Conservation (phyloP, 805 yeast genomes). For the Suhomyces canberraensis region DNA sequence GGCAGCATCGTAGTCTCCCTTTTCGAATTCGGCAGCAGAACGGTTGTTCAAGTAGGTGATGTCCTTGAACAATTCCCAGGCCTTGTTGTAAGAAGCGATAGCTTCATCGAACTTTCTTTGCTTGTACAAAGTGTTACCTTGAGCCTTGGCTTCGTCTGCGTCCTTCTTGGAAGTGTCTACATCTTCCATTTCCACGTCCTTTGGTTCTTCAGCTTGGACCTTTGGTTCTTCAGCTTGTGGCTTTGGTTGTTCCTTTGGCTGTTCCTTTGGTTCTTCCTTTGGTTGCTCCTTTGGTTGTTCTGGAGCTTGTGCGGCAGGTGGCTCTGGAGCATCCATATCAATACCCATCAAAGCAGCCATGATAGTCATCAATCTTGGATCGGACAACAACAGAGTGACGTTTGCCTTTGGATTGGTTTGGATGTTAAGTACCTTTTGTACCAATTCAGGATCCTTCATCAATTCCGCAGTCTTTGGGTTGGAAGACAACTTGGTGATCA, state of each 20-base stretch:
- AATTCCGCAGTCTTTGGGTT: constrained; percentile 86
- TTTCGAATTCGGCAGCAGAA: constrained; percentile 97
- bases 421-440: constrained; percentile 60
- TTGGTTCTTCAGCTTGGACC: constrained; percentile 15
- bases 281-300: constrained; percentile 5
- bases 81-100: constrained; percentile 77
- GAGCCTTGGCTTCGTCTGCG: constrained; percentile 72
- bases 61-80: constrained; percentile 78
- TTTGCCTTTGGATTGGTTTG: constrained; percentile 73
- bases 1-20: constrained; percentile 85
- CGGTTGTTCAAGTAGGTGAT: constrained; percentile 93
- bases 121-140: constrained; percentile 86
- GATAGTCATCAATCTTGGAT: constrained; percentile 84
- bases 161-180: constrained; percentile 37
- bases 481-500: constrained; percentile 67
- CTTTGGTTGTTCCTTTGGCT: constrained; percentile 18
- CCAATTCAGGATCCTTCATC: constrained; percentile 84
- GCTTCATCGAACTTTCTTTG: constrained; percentile 89
- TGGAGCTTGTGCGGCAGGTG: constrained; percentile 8
- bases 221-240: constrained; percentile 9
- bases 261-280: constrained; percentile 14
- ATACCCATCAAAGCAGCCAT: constrained; percentile 85
- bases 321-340: constrained; percentile 46
- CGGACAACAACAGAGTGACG: constrained; percentile 66
- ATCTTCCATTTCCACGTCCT: constrained; percentile 40